phyloP scores from a whole-genome alignment of 768 basidiomycete genomes.

The Coprinellus aureogranulatus region DNA sequence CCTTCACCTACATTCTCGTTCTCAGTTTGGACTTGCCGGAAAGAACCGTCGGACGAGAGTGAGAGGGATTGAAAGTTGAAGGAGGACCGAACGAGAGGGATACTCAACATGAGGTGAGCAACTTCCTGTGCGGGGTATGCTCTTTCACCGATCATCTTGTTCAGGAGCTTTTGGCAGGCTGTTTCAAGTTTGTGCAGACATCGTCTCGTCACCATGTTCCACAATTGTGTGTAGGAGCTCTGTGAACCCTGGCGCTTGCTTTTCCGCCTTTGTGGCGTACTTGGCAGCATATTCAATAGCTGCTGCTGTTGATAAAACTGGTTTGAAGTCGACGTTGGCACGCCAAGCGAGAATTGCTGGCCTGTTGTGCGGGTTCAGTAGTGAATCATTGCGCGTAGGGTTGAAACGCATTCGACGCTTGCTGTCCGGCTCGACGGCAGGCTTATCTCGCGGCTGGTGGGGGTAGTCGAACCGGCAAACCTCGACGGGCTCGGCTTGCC shows the following conservation, averaged over 20 bases:
- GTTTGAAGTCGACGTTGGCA: slow-evolving; percentile 13
- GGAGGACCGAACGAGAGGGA: slow-evolving; percentile 16
- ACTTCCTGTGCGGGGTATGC: slow-evolving; percentile 21
- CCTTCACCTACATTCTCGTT: not conserved
- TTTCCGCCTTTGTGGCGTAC: slow-evolving; percentile 8
- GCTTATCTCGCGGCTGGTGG: not conserved
- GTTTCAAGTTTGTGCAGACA: slow-evolving; percentile 15
- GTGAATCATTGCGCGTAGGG: slow-evolving; percentile 15
- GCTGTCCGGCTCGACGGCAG: not conserved
- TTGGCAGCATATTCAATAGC: slow-evolving; percentile 6
- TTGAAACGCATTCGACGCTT: not conserved
- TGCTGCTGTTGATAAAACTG: slow-evolving; percentile 6
- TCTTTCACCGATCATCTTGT: slow-evolving; percentile 21
- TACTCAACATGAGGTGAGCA: slow-evolving; percentile 19
- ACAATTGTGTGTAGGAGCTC: slow-evolving; percentile 10
- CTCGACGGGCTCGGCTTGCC: slow-evolving; percentile 9
- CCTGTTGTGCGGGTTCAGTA: slow-evolving; percentile 3
- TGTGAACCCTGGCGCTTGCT: slow-evolving; percentile 14
- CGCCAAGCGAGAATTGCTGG: slow-evolving; percentile 11
- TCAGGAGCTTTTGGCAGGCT: slow-evolving; percentile 22
- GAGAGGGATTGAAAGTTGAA: slow-evolving; percentile 13
- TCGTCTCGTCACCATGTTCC: not conserved
- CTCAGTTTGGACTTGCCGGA: not conserved
- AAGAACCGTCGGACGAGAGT: slow-evolving; percentile 6
- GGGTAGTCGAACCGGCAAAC: slow-evolving; percentile 20